Evolutionary conservation across 2,329 filamentous ascomycete species (phyloP).

Genomic region (Trichoderma cornu-damae): DNA sequence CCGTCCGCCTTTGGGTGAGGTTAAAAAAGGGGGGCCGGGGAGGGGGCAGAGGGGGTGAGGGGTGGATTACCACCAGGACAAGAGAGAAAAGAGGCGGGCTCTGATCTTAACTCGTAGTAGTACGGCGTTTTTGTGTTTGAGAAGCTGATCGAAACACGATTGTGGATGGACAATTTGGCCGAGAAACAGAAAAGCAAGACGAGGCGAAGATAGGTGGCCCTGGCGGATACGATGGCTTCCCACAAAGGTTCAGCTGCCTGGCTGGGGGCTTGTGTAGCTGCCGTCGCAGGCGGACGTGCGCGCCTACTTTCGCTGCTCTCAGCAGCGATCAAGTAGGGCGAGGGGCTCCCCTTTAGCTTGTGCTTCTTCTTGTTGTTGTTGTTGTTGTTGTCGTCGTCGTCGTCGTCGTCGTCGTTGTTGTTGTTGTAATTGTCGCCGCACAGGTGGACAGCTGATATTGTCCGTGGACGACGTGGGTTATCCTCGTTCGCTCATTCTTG

Average conservation of each 20-base stretch:
- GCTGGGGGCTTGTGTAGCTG: background rate
- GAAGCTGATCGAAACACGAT: background rate
- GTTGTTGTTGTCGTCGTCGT: background rate
- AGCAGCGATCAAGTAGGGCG: background rate
- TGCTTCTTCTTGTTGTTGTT: background rate
- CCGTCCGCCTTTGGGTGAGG: slow-evolving; percentile 31
- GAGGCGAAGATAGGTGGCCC: background rate
- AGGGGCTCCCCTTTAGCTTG: background rate
- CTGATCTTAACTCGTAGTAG: background rate
- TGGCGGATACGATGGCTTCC: background rate
- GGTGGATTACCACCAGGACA: background rate
- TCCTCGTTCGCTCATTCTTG: background rate
- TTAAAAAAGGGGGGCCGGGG: slow-evolving; percentile 24
- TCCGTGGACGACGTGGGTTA: background rate
- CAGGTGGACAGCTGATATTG: slow-evolving; percentile 3
- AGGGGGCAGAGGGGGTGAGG: background rate
- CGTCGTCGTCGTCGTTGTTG: background rate
- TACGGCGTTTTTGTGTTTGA: background rate
- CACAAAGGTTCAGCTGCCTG: slow-evolving; percentile 3
- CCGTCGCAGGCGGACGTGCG: slow-evolving; percentile 9
- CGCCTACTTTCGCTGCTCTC: background rate
- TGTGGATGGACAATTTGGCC: background rate
- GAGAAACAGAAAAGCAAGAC: background rate
- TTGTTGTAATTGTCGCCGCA: background rate
- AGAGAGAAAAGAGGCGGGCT: background rate